Conservation (phyloP, 805 yeast species). For the Suhomyces sp. region DNA sequence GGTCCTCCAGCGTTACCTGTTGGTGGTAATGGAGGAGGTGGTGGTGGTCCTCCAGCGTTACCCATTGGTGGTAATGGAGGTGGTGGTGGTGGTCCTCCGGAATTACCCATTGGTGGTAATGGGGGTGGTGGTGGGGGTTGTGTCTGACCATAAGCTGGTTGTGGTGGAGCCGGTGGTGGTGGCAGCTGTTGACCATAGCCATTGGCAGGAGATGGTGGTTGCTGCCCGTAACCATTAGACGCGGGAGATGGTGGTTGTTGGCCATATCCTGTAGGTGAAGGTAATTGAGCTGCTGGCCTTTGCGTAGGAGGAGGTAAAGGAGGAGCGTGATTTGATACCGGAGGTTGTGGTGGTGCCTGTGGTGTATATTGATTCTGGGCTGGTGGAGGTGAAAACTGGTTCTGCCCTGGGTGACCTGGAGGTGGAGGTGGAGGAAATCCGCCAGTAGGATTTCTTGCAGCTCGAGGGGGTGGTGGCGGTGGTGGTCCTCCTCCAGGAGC, state of each 20-base stretch:
- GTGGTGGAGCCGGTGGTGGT: slow-evolving; percentile 11
- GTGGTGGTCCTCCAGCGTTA: slow-evolving; percentile 17
- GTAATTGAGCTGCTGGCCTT: slow-evolving; percentile 19
- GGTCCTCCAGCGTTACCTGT: slow-evolving; percentile 27
- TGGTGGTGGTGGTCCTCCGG: slow-evolving; percentile 18
- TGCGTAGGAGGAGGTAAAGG: slow-evolving; percentile 43
- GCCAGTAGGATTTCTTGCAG: slow-evolving; percentile 13
- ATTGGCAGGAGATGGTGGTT: slow-evolving; percentile 12
- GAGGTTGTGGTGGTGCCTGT: slow-evolving; percentile 20
- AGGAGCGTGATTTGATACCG: slow-evolving; percentile 17
- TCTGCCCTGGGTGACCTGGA: slow-evolving; percentile 12
- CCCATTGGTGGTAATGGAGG: slow-evolving; percentile 20
- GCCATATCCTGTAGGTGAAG: slow-evolving; percentile 13
- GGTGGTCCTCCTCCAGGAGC: slow-evolving; percentile 17
- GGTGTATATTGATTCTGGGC: slow-evolving; percentile 13
- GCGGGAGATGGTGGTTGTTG: slow-evolving; percentile 15
- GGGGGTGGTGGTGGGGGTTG: slow-evolving; percentile 23
- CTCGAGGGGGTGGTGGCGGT: slow-evolving; percentile 16
- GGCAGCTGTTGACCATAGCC: slow-evolving; percentile 10
- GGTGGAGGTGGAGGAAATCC: slow-evolving; percentile 15
- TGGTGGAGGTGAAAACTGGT: slow-evolving; percentile 17
- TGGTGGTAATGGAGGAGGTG: slow-evolving; percentile 17
- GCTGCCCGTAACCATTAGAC: too few relatives aligned
- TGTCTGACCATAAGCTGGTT: slow-evolving; percentile 18
- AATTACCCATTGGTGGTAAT: slow-evolving; percentile 23